Percentiles rank a stretch among this genome's conserved stretches.
Evolutionary conservation across 2,329 filamentous ascomycete genomes (phyloP).

Genomic region (Alternaria panax): DNA sequence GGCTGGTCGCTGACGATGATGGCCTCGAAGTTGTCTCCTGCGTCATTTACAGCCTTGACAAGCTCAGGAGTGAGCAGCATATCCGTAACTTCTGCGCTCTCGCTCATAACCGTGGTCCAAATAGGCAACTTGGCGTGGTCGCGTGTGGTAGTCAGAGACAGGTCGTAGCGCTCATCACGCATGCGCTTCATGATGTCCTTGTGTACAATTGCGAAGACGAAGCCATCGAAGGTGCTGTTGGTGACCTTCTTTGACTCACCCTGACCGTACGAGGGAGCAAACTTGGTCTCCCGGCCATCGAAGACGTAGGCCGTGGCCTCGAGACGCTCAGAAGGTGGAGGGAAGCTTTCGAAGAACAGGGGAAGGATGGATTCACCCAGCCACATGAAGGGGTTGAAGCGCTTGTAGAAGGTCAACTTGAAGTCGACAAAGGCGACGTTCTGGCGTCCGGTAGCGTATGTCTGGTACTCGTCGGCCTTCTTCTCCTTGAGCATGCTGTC

Average conservation of each 20-base stretch:
- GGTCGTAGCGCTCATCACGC: constrained; percentile 91
- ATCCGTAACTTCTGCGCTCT: constrained; percentile 94
- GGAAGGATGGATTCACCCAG: constrained; percentile 72
- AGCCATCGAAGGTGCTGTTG: constrained; percentile 79
- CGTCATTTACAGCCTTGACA: constrained; percentile 76
- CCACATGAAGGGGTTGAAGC: constrained; percentile 79
- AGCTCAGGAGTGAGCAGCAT: constrained; percentile 86
- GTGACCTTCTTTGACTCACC: constrained; percentile 67
- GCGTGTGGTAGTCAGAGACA: constrained; percentile 91
- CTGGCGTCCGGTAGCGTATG: constrained; percentile 89
- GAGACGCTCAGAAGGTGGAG: constrained; percentile 72
- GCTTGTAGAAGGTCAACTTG: constrained; percentile 80
- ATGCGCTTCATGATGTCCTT: constrained; percentile 92
- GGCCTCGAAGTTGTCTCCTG: constrained; percentile 79
- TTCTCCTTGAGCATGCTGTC: constrained; percentile 80
- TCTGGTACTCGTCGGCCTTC: constrained; percentile 82
- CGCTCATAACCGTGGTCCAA: constrained; percentile 95
- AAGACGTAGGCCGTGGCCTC: constrained; percentile 86
- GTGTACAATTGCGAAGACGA: constrained; percentile 95
- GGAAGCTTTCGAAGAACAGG: constrained; percentile 81
- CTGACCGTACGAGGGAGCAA: constrained; percentile 71
- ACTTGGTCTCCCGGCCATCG: constrained; percentile 85
- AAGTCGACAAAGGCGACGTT: constrained; percentile 92
- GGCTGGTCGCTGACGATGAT: constrained; percentile 91
- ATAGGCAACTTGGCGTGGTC: constrained; percentile 87